These are phyloP conservation scores for Talaromyces proteolyticus DNA, from an alignment of 495 filamentous ascomycete species.

Conservation along the genomic window DNA sequence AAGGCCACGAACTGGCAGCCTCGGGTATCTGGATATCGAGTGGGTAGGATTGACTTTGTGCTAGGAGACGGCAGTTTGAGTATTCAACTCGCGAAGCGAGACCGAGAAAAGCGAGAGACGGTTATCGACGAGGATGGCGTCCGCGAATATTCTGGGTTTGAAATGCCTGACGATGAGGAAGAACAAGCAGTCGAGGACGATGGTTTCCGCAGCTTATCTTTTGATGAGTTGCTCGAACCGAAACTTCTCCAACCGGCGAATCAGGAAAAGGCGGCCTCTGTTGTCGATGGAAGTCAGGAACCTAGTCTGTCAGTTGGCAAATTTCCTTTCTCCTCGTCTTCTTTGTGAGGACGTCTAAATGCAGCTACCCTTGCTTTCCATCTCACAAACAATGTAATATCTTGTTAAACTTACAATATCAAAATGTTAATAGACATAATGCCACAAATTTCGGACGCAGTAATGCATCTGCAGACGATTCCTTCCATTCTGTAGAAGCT, in stretches of 20 bases:
- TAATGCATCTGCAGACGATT: slow-evolving; percentile 4
- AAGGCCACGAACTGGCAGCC: slow-evolving; percentile 75
- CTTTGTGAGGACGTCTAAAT: not conserved
- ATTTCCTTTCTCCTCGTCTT: slow-evolving; percentile 22
- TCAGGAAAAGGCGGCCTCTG: slow-evolving; percentile 10
- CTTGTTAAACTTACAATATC: not conserved
- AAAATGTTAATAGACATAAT: not conserved
- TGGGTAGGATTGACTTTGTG: slow-evolving; percentile 56
- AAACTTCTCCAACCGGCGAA: slow-evolving; percentile 35
- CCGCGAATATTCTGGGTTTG: slow-evolving; percentile 57
- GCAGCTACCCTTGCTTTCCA: not conserved
- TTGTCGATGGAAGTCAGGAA: slow-evolving; percentile 17
- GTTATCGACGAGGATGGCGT: slow-evolving; percentile 50
- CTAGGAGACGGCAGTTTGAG: slow-evolving; percentile 41
- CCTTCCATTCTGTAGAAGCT: slow-evolving; percentile 1
- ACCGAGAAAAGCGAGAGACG: slow-evolving; percentile 45
- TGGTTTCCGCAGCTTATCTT: slow-evolving; percentile 44
- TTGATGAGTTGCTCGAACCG: slow-evolving; percentile 54
- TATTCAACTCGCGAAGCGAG: slow-evolving; percentile 63
- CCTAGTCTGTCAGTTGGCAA: slow-evolving; percentile 38
- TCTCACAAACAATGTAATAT: not conserved
- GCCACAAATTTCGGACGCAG: not conserved
- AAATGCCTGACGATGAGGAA: slow-evolving; percentile 55
- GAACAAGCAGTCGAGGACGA: slow-evolving; percentile 46
- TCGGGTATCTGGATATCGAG: slow-evolving; percentile 57